These are phyloP conservation scores for Aspergillus sclerotioniger DNA, from an alignment of 495 filamentous ascomycete genomes.

Conservation along the genomic window DNA sequence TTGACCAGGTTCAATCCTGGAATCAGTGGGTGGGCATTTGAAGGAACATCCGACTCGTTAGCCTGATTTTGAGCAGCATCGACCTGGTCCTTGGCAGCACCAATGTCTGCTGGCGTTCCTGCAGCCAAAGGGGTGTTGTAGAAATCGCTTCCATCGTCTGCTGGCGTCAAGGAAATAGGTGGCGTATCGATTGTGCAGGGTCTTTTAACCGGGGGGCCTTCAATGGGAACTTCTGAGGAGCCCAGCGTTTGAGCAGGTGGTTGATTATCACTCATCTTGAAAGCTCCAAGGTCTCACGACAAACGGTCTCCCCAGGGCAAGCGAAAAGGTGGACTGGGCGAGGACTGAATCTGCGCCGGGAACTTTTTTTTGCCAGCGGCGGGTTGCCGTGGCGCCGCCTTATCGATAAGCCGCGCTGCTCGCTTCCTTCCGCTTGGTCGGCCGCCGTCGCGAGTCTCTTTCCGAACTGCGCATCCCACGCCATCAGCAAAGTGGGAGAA, in stretches of 20 bases:
- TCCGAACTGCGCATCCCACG: background rate
- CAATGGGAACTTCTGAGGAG: constrained; percentile 11
- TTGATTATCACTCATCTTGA: constrained; percentile 46
- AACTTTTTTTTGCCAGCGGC: constrained; percentile 13
- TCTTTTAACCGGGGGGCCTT: constrained; percentile 24
- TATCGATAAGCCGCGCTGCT: constrained; percentile 28
- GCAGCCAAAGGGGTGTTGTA: constrained; percentile 38
- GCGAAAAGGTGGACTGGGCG: constrained; percentile 24
- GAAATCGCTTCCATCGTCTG: constrained; percentile 43
- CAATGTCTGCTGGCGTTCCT: constrained; percentile 24
- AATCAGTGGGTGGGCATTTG: constrained; percentile 27
- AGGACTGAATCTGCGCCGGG: background rate
- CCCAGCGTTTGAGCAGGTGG: constrained; percentile 37
- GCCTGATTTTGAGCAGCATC: constrained; percentile 1
- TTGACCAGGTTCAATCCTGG: constrained; percentile 43
- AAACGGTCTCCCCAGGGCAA: constrained; percentile 15
- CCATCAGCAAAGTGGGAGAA: background rate
- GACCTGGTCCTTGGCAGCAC: constrained; percentile 1
- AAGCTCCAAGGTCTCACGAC: constrained; percentile 7
- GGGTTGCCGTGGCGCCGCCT: constrained; percentile 3
- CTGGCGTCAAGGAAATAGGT: constrained; percentile 32
- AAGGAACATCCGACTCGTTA: constrained; percentile 12
- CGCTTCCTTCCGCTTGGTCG: background rate
- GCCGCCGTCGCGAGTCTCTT: background rate
- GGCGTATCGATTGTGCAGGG: constrained; percentile 34